Percentiles rank a stretch among this genome's conserved stretches.
phyloP scores from a whole-genome alignment of 176 grass and related monocot genomes.

The Oropetium thomaeum region DNA sequence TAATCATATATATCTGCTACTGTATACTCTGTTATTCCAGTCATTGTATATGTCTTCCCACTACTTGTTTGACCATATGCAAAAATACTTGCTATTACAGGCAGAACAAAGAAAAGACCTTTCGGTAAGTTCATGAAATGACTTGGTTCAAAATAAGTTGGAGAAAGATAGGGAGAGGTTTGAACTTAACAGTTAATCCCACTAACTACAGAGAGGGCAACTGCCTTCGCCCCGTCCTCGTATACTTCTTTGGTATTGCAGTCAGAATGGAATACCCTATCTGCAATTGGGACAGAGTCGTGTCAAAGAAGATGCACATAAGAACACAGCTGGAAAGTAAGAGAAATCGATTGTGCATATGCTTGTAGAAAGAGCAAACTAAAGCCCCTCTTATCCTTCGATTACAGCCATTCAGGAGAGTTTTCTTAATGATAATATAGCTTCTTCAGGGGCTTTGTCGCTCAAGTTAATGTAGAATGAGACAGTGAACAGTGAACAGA shows the following conservation, averaged over 20 bases:
- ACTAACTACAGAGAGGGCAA: constrained; percentile 92
- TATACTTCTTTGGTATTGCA: constrained; percentile 76
- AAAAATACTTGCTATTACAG: constrained; percentile 78
- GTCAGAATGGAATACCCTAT: constrained; percentile 78
- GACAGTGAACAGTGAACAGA: neutral
- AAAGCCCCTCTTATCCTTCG: neutral
- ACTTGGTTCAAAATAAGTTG: constrained; percentile 4
- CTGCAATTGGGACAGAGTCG: constrained; percentile 40
- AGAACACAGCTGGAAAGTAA: constrained; percentile 25
- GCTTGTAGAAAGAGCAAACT: constrained; percentile 28
- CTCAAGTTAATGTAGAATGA: neutral
- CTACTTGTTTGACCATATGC: constrained; percentile 99
- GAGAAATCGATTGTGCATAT: constrained; percentile 9
- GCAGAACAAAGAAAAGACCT: constrained; percentile 11
- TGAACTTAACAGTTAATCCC: constrained; percentile 93
- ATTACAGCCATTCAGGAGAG: too few species aligned
- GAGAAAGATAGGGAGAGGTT: constrained; percentile 14
- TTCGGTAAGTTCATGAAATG: constrained; percentile 3
- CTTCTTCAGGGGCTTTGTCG: neutral
- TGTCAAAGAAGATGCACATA: constrained; percentile 24
- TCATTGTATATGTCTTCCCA: constrained; percentile 99
- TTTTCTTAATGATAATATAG: neutral
- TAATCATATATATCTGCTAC: constrained; percentile 94
- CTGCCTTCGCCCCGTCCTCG: constrained; percentile 71
- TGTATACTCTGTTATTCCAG: constrained; percentile 84